Conservation (phyloP, 2,329 filamentous ascomycete genomes). For the Monosporascus sp. region DNA sequence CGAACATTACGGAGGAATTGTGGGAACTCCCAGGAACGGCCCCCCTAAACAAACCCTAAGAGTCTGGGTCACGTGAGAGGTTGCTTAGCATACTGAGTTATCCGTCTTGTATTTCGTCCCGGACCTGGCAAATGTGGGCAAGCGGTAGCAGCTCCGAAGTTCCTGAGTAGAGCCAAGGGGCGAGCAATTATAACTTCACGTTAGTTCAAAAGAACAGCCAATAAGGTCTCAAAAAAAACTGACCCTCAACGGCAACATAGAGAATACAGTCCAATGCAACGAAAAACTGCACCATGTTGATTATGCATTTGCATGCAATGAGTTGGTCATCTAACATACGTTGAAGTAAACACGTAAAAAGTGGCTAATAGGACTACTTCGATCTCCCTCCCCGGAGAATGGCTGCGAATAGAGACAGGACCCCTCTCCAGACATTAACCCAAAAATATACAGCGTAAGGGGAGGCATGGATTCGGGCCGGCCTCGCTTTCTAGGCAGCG, state of each 20-base stretch:
- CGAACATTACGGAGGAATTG: background rate
- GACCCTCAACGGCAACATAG: background rate
- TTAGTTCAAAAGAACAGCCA: too few species aligned
- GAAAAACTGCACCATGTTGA: too few species aligned
- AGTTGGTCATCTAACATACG: background rate
- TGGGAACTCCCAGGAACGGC: background rate
- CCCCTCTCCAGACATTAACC: background rate
- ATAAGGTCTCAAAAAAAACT: background rate
- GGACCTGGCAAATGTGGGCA: too few species aligned
- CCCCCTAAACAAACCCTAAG: background rate
- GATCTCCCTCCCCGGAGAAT: background rate
- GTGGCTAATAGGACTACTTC: background rate
- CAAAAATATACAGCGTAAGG: background rate
- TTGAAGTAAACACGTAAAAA: background rate
- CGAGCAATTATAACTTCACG: too few species aligned
- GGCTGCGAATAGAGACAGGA: background rate
- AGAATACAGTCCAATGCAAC: background rate
- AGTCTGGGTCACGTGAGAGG: background rate
- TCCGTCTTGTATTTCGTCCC: background rate
- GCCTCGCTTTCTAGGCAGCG: slow-evolving; percentile 10
- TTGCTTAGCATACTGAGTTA: too few species aligned
- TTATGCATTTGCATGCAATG: background rate
- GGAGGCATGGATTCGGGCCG: background rate
- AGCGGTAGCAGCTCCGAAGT: too few species aligned
- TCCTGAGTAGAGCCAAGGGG: too few species aligned